These are phyloP conservation scores for Pachyrhizus erosus DNA, from an alignment of 306 rosid species.

Conservation along the genomic window DNA sequence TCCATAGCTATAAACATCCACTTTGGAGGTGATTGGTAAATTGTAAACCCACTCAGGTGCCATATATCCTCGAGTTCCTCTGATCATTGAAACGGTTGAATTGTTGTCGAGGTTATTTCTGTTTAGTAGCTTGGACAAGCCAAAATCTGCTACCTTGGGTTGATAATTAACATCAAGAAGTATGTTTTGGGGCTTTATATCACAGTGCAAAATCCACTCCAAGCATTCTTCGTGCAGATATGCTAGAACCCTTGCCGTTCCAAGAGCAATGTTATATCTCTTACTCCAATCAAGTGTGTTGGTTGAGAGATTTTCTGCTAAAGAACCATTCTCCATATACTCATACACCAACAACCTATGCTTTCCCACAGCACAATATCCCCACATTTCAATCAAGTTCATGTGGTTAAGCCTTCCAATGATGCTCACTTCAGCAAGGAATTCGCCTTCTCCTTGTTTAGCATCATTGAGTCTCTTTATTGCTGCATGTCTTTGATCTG, in stretches of 20 bases:
- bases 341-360: neutral
- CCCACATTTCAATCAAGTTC: slow-evolving; percentile 27
- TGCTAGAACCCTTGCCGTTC: neutral
- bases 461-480: neutral
- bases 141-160: slow-evolving; percentile 13
- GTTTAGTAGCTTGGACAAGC: neutral
- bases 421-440: slow-evolving; percentile 11
- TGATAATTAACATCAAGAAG: slow-evolving; percentile 1
- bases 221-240: slow-evolving; percentile 10
- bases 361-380: slow-evolving; percentile 9
- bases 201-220: slow-evolving; percentile 16
- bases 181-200: slow-evolving; percentile 17
- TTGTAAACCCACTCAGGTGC: slow-evolving; percentile 20
- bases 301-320: neutral
- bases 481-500: neutral
- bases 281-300: neutral
- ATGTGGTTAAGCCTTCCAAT: slow-evolving; percentile 20
- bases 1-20: slow-evolving; percentile 8
- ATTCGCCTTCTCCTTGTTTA: slow-evolving; percentile 7
- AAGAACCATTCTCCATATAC: neutral
- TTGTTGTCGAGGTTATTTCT: neutral
- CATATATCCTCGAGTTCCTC: slow-evolving; percentile 71
- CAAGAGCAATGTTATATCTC: slow-evolving; percentile 8
- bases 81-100: slow-evolving; percentile 52
- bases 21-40: neutral